Conservation (phyloP, 257 asterid species). For the Sherardia arvensis region DNA sequence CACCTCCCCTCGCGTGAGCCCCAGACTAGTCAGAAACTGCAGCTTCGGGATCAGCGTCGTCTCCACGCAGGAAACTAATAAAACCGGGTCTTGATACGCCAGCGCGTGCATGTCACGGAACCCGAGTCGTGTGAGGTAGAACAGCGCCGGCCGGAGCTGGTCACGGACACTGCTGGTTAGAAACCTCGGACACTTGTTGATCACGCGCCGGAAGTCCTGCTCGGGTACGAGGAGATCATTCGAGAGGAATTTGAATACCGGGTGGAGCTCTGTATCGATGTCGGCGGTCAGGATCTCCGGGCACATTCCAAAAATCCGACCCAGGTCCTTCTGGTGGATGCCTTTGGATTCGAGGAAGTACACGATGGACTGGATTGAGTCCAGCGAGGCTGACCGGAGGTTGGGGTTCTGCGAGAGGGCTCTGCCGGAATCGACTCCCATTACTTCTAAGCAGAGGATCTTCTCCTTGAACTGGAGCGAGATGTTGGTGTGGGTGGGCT, state of each 20-base stretch:
- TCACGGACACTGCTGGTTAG: conserved; percentile 51
- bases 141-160: conserved; percentile 76
- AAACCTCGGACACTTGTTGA: conserved; percentile 75
- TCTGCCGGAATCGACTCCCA: conserved; percentile 87
- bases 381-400: conserved; percentile 51
- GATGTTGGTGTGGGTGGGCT: conserved; percentile 51
- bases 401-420: conserved; percentile 68
- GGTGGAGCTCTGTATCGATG: conserved; percentile 41
- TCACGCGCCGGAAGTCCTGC: conserved; percentile 40
- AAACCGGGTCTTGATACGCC: conserved; percentile 62
- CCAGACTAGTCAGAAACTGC: conserved; percentile 40
- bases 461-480: conserved; percentile 84
- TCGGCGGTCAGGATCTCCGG: conserved; percentile 68
- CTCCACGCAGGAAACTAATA: conserved; percentile 74
- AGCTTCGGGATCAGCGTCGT: conserved; percentile 78
- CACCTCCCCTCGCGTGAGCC: conserved; percentile 47
- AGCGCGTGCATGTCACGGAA: conserved; percentile 41
- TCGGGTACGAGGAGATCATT: conserved; percentile 55
- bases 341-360: conserved; percentile 81
- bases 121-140: conserved; percentile 67
- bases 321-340: conserved; percentile 70
- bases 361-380: conserved; percentile 55
- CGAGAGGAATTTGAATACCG: conserved; percentile 65
- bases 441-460: conserved; percentile 80
- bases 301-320: conserved; percentile 80